Evolutionary conservation across 176 grass and related monocot genomes (phyloP), one percentile per base, ranked within the genome.

Genomic region (Bonia amplexicaulis): DNA sequence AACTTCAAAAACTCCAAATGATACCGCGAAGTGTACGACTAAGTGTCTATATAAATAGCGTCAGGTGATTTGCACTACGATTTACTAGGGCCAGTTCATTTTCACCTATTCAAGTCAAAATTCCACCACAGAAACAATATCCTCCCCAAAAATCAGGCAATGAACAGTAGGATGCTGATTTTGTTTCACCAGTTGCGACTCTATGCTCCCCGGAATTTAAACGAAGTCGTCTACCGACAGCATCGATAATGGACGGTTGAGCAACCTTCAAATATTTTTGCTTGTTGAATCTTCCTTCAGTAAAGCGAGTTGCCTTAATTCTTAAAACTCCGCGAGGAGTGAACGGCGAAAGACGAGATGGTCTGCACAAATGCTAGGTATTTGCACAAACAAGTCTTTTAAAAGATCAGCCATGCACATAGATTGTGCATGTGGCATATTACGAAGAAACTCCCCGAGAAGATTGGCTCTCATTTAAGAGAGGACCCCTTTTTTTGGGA

Each of bases 321-420:
- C 76, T 86, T 94, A 68, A 94, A 33, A 83, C 90, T 94, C 90
- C 90, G 85, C 13, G 0, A 31, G 14, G 35, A 86, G 19, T 5
- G 70, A 85, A 73, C 40, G 88, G 17, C 63, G 77, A 68, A 78
- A 66, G 15, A 29, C 29, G 11, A 44, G 3, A 42, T 75, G 20
- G 2, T 29, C 0, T 76, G 46, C 47, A 65, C 16, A 26, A 19
- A 29, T 29, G 19, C 26, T 70, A 19, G 12, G 20, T 60, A 61
- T 60, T 68, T 29, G 9, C 25, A 84, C 81, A 53, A 71, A 96
- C 97, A 93, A 96, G 42, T 81, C 86, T 93, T 85, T 81, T 91
- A 48, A 96, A 92, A 37, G 91, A 96, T 58, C 53, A 86, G 0
- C 91, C 91, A 5, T 89, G 62, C 19, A 99, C 96, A 94, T 96